Evolutionary conservation across 2,329 filamentous ascomycete genomes (phyloP), one percentile per base, ranked within the genome.

Genomic region (Scedosporium dehoogii): DNA sequence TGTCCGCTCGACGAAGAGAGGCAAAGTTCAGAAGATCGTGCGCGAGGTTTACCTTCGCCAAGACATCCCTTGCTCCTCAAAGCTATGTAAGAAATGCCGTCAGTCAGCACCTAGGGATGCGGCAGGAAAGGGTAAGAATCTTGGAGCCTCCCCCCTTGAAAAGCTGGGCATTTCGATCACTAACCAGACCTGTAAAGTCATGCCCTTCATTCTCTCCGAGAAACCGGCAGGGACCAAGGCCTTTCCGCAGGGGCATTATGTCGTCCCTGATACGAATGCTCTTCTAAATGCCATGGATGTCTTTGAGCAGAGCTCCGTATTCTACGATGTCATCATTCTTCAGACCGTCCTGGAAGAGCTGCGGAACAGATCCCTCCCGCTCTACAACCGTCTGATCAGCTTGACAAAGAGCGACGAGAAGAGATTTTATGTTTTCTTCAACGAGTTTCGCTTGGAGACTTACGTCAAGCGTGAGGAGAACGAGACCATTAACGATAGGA

Each of bases 11-110:
- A 96, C 93, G 58, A 92, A 91, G 76, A 94, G 87, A 75, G 94
- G 94, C 75, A 97, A 97, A 79, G 93, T 97, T 64, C 94, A 97
- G 75, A 99, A 99, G 81, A 96, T 99, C 71, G 94, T 99, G 67
- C 87, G 92, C 70, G 94, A 99, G 79, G 83, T 97, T 66, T 99
- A 99, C 76, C 82, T 99, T 65, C 86, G 94, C 74, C 90, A 93
- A 77, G 94, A 99, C 74, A 97, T 99, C 71, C 93, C 94, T 59
- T 99, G 94, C 78, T 97, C 93, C 41, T 97, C 93, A 27, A 89
- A 88, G 74, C 80, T 99, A 55, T 99, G 94, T 79, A 82, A 83
- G 65, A 77, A 76, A 70, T 99, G 94, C 74, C 81, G 90, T 55
- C 81, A 85, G 57, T 84, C 79, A 66, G 91, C 91, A 1, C 92